Base-by-base conservation (phyloP, 768 basidiomycete genomes). In the Rhizopogon vesiculosus region DNA sequence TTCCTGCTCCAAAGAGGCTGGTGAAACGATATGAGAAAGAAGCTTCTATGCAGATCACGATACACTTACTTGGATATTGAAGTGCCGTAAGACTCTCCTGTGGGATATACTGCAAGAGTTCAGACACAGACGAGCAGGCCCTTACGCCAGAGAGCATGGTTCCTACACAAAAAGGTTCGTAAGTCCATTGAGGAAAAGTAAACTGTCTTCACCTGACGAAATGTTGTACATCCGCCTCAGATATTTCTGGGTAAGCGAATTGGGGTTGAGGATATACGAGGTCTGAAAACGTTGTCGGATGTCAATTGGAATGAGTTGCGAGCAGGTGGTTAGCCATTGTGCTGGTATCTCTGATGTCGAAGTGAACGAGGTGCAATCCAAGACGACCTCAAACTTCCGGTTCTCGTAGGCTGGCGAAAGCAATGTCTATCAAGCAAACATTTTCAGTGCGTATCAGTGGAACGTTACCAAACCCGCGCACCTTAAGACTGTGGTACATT, bases 291-390 rank as follows among this genome's bases (percentile, higher is more conserved):
- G 81, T 31, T 69, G 65, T 42, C 86, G 79, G 53, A 91, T 79
- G 56, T 93, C 89, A 25, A 69, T 66, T 6, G 92, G 90, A 53
- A 89, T 81, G 18, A 90, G 73, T 65, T 92, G 89, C 12, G 84
- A 79, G 56, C 87, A 86, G 53, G 83, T 87, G 68, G 87, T 90
- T 45, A 93, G 65, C 87, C 88, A 91, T 58, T 89, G 86, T 8
- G 89, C 72, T 0, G 93, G 92, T 7, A 93, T 74, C 69, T 93
- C 89, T 0, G 90, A 89, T 9, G 79, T 78, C 2, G 86, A 76
- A 3, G 83, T 78, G 66, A 93, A 93, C 8, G 79, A 80, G 38
- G 91, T 93, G 70, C 87, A 92, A 61, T 95, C 92, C 33, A 93
- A 65, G 59, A 95, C 80, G 46, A 95, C 72, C 45, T 92, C 88